A percentile compares a stretch with the other conserved stretches of the same genome.
Conservation (phyloP, 805 yeast genomes). For the Barnettozyma sucrosica region DNA sequence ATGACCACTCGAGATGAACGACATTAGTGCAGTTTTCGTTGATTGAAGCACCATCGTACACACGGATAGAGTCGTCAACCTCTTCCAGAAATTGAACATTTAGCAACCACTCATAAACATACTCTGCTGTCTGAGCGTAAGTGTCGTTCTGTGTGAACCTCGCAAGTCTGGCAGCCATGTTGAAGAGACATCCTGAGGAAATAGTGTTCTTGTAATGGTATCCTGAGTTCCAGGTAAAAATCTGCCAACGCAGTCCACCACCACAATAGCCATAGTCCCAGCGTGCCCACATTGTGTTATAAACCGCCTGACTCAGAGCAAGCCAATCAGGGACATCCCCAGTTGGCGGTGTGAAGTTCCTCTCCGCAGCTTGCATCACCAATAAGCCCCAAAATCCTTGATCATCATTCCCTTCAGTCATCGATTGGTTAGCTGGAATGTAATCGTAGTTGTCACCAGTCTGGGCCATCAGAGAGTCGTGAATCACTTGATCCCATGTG, state of each 20-base stretch:
- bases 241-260: constrained; percentile 72
- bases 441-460: constrained; percentile 46
- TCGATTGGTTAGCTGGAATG: constrained; percentile 54
- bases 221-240: constrained; percentile 65
- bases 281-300: constrained; percentile 55
- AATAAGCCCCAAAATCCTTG: constrained; percentile 70
- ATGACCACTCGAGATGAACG: constrained; percentile 54
- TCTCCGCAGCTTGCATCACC: constrained; percentile 57
- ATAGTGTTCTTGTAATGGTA: constrained; percentile 61
- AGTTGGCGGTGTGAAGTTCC: constrained; percentile 47
- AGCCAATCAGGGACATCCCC: constrained; percentile 46
- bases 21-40: constrained; percentile 41
- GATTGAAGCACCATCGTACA: constrained; percentile 59
- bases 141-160: constrained; percentile 52
- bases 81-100: constrained; percentile 41
- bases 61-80: constrained; percentile 25
- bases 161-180: constrained; percentile 58
- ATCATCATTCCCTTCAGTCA: constrained; percentile 69
- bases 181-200: constrained; percentile 57
- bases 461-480: constrained; percentile 45
- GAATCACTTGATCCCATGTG: constrained; percentile 51
- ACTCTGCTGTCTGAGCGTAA: constrained; percentile 49
- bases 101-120: constrained; percentile 55
- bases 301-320: constrained; percentile 53
- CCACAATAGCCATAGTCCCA: constrained; percentile 54